Base-by-base conservation (phyloP, 1,139 yeast species). In the Yamadazyma trypodendri region DNA sequence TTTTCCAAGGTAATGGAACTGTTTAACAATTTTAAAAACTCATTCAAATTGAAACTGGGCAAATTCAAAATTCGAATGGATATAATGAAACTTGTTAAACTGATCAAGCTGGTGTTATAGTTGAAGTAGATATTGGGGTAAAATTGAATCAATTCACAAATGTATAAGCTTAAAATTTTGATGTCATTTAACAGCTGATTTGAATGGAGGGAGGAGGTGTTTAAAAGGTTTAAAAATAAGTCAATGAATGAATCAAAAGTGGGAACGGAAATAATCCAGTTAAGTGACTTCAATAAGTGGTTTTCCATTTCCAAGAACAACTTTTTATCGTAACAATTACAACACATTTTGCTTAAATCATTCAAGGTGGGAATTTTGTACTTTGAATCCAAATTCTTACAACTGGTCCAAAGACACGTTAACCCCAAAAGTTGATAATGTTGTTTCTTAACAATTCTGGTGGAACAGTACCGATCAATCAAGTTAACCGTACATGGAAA, bases 321-420 rank as follows among this genome's bases (percentile, higher is more conserved):
- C 41, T 72, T 68, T 46, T 77, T 77, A 30, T 77, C 68, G 57
- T 79, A 79, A 50, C 80, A 74, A 46, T 76, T 75, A 56, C 85
- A 83, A 53, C 88, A 82, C 58, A 80, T 72, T 46, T 71, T 70
- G 50, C 81, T 63, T 43, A 77, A 65, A 49, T 77, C 79, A 47
- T 72, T 71, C 43, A 79, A 58, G 15, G 77, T 65, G 21, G 88
- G 86, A 34, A 81, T 76, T 53, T 78, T 78, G 49, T 75, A 75
- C 60, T 84, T 84, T 39, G 79, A 69, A 55, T 84, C 92, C 58
- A 78, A 69, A 56, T 77, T 81, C 61, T 84, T 84, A 45, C 88
- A 78, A 31, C 85, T 75, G 36, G 83, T 74, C 94, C 92, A 84
- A 35, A 84, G 63, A 45, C 86, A 75, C 20, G 88, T 79, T 43